Base-by-base conservation (phyloP, 306 rosid genomes). In the Psophocarpus tetragonolobus region DNA sequence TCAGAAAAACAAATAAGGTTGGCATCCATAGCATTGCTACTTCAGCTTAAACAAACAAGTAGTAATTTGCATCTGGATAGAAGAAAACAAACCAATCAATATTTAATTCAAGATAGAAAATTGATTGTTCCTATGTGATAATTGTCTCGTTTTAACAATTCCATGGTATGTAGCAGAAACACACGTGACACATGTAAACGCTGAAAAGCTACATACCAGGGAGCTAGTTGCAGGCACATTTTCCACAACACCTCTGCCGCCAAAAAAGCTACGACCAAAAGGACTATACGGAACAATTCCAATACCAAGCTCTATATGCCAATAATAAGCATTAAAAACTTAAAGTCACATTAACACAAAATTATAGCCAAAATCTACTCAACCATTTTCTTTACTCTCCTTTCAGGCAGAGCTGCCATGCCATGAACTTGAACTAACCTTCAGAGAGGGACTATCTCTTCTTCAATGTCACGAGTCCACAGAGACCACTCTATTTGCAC, bases 181-280 rank as follows among this genome's bases (percentile, higher is more conserved):
- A 68, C 21, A 15, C 53, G 23, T 4, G 12, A 15, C 17, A 45
- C 23, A 6, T 17, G 58, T 8, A n/a, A n/a, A n/a, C n/a, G n/a
- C n/a, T 29, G 4, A 1, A 30, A 4, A 11, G 21, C 20, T 47
- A 26, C 44, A 20, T 87, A 90, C 96, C 93, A 84, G 61, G 8
- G 3, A 29, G 60, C 91, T 86, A 61, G 24, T 27, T 61, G 77
- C 78, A 42, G 96, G 72, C 61, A 88, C 20, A 62, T 63, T 81
- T 76, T 92, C 96, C 26, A 83, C 53, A 62, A 87, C 76, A 15
- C 82, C 91, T 85, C 62, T 92, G 74, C 97, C 96, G 11, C 90
- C 96, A 32, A 92, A 90, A 53, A 92, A 88, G 6, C 93, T 96
- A 33, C 88, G 87, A 18, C 97, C 96, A 57, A 38, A 13, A 38